These are phyloP conservation scores for Withania somnifera DNA, from an alignment of 305 asterid genomes.

Conservation along the genomic window DNA sequence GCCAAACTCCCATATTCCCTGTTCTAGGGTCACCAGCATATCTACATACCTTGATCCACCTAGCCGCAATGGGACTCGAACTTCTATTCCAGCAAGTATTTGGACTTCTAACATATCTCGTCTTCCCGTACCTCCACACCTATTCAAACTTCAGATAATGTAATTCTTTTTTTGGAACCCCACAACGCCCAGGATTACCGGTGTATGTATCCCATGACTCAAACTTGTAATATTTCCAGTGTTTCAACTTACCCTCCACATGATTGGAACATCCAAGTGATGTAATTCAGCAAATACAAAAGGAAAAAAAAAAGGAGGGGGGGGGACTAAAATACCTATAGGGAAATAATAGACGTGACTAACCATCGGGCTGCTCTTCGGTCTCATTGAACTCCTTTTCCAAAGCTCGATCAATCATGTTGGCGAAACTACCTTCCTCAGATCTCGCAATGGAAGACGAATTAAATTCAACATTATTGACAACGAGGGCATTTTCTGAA, in stretches of 20 bases:
- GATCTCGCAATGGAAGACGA: conserved; percentile 13
- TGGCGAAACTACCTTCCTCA: conserved; percentile 44
- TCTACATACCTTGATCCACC: background rate
- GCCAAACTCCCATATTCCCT: background rate
- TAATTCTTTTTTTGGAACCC: background rate
- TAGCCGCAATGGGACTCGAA: background rate
- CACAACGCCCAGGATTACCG: background rate
- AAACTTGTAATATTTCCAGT: background rate
- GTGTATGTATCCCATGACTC: background rate
- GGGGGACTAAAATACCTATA: background rate
- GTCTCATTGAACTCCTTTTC: conserved; percentile 74
- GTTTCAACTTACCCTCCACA: background rate
- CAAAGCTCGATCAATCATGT: conserved; percentile 54
- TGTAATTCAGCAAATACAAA: background rate
- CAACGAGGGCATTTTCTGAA: conserved; percentile 1
- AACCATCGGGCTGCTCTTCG: conserved; percentile 51
- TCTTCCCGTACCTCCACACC: background rate
- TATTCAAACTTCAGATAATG: background rate
- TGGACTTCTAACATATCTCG: background rate
- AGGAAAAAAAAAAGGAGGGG: background rate
- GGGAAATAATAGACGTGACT: conserved; percentile 10
- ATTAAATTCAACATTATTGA: conserved; percentile 18
- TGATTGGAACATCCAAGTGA: background rate
- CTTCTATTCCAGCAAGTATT: background rate
- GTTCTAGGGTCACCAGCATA: background rate